Base-by-base conservation (phyloP, 2,329 filamentous ascomycete species). In the Pyrenochaeta sp. region DNA sequence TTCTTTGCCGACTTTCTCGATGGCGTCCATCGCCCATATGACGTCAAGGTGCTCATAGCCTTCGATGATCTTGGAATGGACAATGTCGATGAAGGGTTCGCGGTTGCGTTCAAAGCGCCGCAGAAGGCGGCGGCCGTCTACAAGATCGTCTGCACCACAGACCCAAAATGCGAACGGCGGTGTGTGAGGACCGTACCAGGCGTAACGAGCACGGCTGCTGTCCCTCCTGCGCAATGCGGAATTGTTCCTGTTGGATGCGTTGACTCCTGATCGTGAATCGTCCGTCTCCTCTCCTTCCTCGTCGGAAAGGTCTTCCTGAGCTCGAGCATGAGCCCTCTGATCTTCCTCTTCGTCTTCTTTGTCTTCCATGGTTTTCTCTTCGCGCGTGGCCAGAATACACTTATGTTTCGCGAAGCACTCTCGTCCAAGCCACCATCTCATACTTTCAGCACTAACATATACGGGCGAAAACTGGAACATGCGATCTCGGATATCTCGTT, bases 401-500 rank as follows among this genome's bases (percentile, higher is more conserved):
- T 89, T 90, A 61, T 96, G 90, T 58, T 80, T 84, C 18, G 84
- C 87, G 62, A 96, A 96, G 57, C 91, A 91, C 59, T 94, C 90
- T 3, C 86, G 77, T 0, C 92, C 93, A 0, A 96, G 80, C 93
- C 93, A 96, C 93, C 93, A 97, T 5, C 90, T 81, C 90, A 96
- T 96, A 45, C 85, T 87, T 73, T 96, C 91, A 1, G 90, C 83
- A 58, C 86, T 90, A 36, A 96, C 90, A 61, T 95, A 96, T 0
- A 96, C 90, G 1, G 93, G 93, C 0, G 90, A 85, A 56, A 96
- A 96, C 61, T 94, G 90, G 68, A 97, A 96, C 81, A 95, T 87
- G 28, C 93, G 85, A 64, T 90, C 76, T 45, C 89, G 80, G 10
- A 96, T 74, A 6, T 80, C 89, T 7, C 85, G 82, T 51, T 96